Evolutionary conservation across 2,329 filamentous ascomycete genomes (phyloP).

Genomic region (Paecilomyces niveus): DNA sequence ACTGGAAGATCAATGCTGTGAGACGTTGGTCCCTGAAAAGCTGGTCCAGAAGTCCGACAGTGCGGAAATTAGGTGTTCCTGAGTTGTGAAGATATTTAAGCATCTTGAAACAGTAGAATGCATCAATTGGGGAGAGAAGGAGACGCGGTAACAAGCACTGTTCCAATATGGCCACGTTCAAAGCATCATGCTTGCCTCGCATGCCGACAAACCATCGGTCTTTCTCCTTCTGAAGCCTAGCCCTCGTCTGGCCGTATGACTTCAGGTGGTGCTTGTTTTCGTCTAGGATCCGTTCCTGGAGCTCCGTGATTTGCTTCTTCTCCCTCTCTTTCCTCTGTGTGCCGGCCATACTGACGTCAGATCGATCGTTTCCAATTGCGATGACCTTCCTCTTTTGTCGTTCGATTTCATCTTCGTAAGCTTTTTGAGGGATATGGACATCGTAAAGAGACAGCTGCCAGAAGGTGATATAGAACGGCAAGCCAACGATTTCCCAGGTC

Average conservation of each 20-base stretch:
- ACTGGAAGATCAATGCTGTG: slow-evolving; percentile 76
- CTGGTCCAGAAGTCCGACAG: slow-evolving; percentile 74
- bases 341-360: slow-evolving; percentile 62
- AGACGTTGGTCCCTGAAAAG: slow-evolving; percentile 79
- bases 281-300: slow-evolving; percentile 61
- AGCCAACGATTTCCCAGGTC: slow-evolving; percentile 63
- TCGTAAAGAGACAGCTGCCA: slow-evolving; percentile 86
- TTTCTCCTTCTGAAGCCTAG: slow-evolving; percentile 68
- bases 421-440: slow-evolving; percentile 65
- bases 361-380: slow-evolving; percentile 62
- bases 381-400: slow-evolving; percentile 61
- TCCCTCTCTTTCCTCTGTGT: slow-evolving; percentile 62
- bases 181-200: slow-evolving; percentile 54
- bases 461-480: slow-evolving; percentile 82
- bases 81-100: slow-evolving; percentile 80
- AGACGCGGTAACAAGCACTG: slow-evolving; percentile 88
- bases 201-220: slow-evolving; percentile 67
- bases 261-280: slow-evolving; percentile 67
- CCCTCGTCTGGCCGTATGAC: slow-evolving; percentile 59
- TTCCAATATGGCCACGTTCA: slow-evolving; percentile 75
- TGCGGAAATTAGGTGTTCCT: slow-evolving; percentile 77
- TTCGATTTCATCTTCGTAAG: slow-evolving; percentile 70
- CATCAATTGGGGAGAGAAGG: slow-evolving; percentile 75
- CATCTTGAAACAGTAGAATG: slow-evolving; percentile 81
- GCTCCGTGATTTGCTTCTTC: slow-evolving; percentile 61